Conservation (phyloP, 139 green algal species). For the Chlorella sorokiniana region DNA sequence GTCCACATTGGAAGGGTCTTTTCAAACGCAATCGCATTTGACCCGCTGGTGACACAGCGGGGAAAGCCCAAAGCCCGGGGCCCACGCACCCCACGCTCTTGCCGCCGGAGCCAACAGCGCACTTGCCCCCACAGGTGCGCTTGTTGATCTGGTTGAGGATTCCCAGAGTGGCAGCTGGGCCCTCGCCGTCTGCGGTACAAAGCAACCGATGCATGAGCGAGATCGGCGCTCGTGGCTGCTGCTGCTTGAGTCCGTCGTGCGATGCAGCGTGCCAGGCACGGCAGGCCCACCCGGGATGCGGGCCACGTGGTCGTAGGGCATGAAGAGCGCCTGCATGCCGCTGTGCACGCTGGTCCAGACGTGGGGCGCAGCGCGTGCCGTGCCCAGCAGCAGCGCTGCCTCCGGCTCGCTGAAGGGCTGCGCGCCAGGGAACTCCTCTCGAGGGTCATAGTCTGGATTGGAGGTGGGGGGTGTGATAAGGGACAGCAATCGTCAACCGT, state of each 20-base stretch:
- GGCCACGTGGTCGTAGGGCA: constrained; percentile 89
- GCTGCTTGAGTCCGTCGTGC: too few species aligned
- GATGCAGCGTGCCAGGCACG: neutral
- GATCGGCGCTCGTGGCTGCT: too few species aligned
- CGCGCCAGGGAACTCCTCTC: constrained; percentile 90
- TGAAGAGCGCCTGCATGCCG: constrained; percentile 98
- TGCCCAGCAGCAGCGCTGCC: constrained; percentile 62
- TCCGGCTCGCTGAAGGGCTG: constrained; percentile 92
- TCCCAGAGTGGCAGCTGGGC: constrained; percentile 50
- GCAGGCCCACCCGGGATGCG: constrained; percentile 30
- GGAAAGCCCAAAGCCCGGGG: neutral
- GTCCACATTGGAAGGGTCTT: too few species aligned
- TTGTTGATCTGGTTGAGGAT: constrained; percentile 81
- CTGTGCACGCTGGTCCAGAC: constrained; percentile 95
- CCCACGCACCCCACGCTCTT: constrained; percentile 85
- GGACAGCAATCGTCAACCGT: neutral
- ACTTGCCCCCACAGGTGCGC: constrained; percentile 61
- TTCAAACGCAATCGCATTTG: too few species aligned
- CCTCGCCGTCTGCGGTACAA: constrained; percentile 47
- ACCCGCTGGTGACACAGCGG: too few species aligned
- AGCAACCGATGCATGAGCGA: too few species aligned
- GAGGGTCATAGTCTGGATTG: constrained; percentile 81
- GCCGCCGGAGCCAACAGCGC: constrained; percentile 86
- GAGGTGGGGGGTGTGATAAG: neutral
- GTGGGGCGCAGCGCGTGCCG: constrained; percentile 79